Evolutionary conservation across 768 basidiomycete genomes (phyloP).

Genomic region (Strobilomyces dryophilus): DNA sequence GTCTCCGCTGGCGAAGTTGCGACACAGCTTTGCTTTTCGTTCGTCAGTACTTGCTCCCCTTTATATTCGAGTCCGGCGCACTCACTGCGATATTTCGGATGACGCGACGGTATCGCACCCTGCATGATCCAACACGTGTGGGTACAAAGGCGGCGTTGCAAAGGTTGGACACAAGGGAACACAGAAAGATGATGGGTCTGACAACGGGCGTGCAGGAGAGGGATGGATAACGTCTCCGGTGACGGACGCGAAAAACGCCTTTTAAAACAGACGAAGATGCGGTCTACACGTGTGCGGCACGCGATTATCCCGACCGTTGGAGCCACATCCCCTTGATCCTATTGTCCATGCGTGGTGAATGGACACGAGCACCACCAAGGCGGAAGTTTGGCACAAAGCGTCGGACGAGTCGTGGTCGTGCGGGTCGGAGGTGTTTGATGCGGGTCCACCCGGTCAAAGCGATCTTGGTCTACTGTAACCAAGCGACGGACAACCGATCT

Average conservation of each 20-base stretch:
- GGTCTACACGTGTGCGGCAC: constrained; percentile 31
- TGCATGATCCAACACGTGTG: constrained; percentile 8
- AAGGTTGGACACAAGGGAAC: background rate
- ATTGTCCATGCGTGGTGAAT: constrained; percentile 15
- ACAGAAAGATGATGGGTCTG: background rate
- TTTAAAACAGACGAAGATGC: constrained; percentile 29
- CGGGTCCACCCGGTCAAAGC: constrained; percentile 9
- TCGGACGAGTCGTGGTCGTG: constrained; percentile 1
- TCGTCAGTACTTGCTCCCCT: background rate
- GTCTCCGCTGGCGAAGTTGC: constrained; percentile 33
- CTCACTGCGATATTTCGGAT: constrained; percentile 32
- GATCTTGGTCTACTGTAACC: background rate
- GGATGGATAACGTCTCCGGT: constrained; percentile 19
- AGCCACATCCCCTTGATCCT: constrained; percentile 1
- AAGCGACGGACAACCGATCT: background rate
- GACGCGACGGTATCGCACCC: constrained; percentile 10
- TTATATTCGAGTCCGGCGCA: constrained; percentile 2
- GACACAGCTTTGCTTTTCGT: constrained; percentile 34
- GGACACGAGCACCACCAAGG: background rate
- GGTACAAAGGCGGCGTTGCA: background rate
- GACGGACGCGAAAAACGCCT: constrained; percentile 17
- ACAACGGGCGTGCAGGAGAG: constrained; percentile 1
- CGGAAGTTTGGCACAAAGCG: constrained; percentile 10
- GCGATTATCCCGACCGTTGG: constrained; percentile 25
- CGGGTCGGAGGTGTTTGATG: background rate